Evolutionary conservation across 192 early-diverging fungal species (phyloP).

Genomic region (Gigaspora rosea): DNA sequence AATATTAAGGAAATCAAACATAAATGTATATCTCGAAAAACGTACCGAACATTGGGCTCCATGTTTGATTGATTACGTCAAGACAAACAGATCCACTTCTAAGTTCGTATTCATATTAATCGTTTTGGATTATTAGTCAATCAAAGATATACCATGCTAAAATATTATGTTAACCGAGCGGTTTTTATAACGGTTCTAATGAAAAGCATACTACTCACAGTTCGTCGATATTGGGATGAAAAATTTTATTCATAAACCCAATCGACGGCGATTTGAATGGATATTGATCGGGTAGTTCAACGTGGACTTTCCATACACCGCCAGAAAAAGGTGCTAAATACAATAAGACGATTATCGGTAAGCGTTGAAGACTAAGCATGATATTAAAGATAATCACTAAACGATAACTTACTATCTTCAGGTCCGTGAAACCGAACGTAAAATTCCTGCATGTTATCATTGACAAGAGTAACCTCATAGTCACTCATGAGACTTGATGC

Average conservation of each 20-base stretch:
- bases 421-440: slow-evolving; percentile 94
- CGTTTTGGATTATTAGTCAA: neutral
- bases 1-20: no score
- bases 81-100: slow-evolving; percentile 98
- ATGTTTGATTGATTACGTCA: slow-evolving; percentile 99
- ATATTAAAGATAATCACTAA: slow-evolving; percentile 19
- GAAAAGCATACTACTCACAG: slow-evolving; percentile 57
- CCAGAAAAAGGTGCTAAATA: slow-evolving; percentile 86
- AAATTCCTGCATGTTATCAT: slow-evolving; percentile 99
- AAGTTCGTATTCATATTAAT: neutral
- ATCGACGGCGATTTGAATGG: slow-evolving; percentile 99
- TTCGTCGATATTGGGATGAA: slow-evolving; percentile 99
- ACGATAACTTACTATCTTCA: slow-evolving; percentile 84
- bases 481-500: slow-evolving; percentile 92
- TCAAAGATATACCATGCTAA: neutral
- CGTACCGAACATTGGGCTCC: slow-evolving; percentile 98
- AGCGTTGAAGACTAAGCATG: neutral
- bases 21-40: no score
- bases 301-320: slow-evolving; percentile 97
- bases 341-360: slow-evolving; percentile 1
- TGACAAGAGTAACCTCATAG: slow-evolving; percentile 97
- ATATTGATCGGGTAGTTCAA: slow-evolving; percentile 98
- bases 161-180: no score
- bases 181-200: no score
- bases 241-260: slow-evolving; percentile 99